Base-by-base conservation (phyloP, 192 early-diverging fungal species). In the Helicostylum pulchrum region DNA sequence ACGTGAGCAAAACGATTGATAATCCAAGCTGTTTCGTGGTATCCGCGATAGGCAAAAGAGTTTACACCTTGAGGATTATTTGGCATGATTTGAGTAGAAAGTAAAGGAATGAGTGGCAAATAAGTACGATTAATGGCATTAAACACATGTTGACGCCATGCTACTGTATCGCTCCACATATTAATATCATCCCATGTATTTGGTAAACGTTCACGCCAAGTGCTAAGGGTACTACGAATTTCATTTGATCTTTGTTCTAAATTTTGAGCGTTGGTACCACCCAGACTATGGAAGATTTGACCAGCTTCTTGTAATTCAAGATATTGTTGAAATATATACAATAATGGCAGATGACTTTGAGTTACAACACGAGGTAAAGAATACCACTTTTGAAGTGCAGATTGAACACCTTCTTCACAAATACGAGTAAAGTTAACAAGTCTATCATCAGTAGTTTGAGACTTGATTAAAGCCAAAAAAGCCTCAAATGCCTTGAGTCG, bases 11-110 rank as follows among this genome's bases (percentile, higher is more conserved):
- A 99, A 44, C 96, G 83, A 70, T 99, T 99, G 80, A 98, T 99
- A 31, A 97, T 99, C 98, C 98, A 99, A 3, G 98, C 98, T 31
- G 96, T 99, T 74, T 99, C 96, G 75, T 99, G 98, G 75, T 95
- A 96, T 21, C 98, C 98, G 19, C 96, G 88, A 74, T 95, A 98
- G 0, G 95, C 94, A 65, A 90, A 93, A 34, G 95, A 95, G 63
- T 92, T 89, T 2, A 85, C 80, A 78, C 80, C 74, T 26, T 81
- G 80, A 4, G 76, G 69, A 21, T 84, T 80, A 7, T 76, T 66
- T 11, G 77, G 73, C 11, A 50, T 61, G 10, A 44, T 30, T 30
- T 62, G 68, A 31, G 80, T 78, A 26, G 75, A 78, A 42, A 84
- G 64, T 21, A 80, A 68, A 11, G 86, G 83, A 34, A 90, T 81